These are phyloP conservation scores for Phyllosticta capitalensis DNA, from an alignment of 2,329 filamentous ascomycete species.

Conservation along the genomic window DNA sequence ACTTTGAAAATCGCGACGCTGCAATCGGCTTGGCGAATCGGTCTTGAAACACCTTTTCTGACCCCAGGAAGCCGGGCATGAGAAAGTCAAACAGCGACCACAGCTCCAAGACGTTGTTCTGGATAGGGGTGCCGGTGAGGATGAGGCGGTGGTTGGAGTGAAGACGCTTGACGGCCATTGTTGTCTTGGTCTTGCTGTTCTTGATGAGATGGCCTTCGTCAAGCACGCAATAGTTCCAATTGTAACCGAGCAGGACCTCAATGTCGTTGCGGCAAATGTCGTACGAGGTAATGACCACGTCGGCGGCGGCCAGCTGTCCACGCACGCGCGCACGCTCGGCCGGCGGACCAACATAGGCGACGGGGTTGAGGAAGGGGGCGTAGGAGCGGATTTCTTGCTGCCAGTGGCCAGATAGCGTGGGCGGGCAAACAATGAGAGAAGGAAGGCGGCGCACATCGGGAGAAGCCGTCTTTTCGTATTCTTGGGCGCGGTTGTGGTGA, in stretches of 20 bases:
- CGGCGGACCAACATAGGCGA: constrained; percentile 86
- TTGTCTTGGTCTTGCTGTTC: constrained; percentile 95
- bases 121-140: constrained; percentile 91
- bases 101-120: constrained; percentile 93
- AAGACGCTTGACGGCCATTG: constrained; percentile 81
- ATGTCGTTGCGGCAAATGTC: constrained; percentile 95
- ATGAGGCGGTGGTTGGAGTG: constrained; percentile 91
- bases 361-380: constrained; percentile 82
- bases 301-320: constrained; percentile 61
- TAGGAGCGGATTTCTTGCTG: constrained; percentile 96
- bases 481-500: constrained; percentile 85
- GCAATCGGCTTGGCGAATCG: constrained; percentile 92
- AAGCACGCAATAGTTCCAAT: constrained; percentile 94
- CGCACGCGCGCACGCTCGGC: constrained; percentile 65
- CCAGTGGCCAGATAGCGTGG: constrained; percentile 95
- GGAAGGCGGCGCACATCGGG: constrained; percentile 71
- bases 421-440: constrained; percentile 90
- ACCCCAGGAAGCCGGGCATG: constrained; percentile 95
- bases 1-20: constrained; percentile 89
- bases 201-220: constrained; percentile 98
- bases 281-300: constrained; percentile 95
- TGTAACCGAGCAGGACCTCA: constrained; percentile 72
- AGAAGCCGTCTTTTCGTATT: constrained; percentile 73
- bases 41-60: constrained; percentile 93
- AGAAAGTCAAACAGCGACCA: constrained; percentile 99